Evolutionary conservation across 768 basidiomycete species (phyloP), one percentile per base, ranked within the genome.

Genomic region (Boletus tylopilopsis): DNA sequence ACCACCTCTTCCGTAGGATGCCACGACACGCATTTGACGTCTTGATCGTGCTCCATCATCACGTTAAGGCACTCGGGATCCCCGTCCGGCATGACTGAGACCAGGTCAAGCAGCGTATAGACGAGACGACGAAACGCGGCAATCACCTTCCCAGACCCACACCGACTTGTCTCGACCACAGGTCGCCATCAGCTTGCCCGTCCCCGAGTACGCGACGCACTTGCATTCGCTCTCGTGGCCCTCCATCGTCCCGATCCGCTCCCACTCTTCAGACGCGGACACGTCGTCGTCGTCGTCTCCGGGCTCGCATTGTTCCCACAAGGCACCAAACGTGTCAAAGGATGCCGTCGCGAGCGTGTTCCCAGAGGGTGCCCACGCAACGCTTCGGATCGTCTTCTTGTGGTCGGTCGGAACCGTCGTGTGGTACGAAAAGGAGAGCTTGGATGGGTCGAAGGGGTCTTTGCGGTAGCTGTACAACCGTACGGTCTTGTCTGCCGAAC

Each of bases 181-280:
- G 53, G 87, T 94, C 9, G 95, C 96, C n/a, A 99, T 74, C 22
- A 96, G 68, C 3, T 78, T 84, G 42, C 67, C 85, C n/a, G 83
- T 80, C 30, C 73, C 72, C 11, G 87, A 91, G 68, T 87, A 97
- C 4, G 82, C 87, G 0, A 94, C 88, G 47, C 85, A 78, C 73
- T 98, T 98, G 73, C 94, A 97, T 66, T 99, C 95, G 10, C 85
- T 94, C 64, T 97, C 95, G 64, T 97, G 96, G 0, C 96, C 95
- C 64, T 97, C 93, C 19, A 97, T 68, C 33, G 87, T 79, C 42
- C 84, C 85, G 53, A 85, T 78, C 60, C 90, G 94, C 60, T 96
- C 92, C 93, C 93, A 95, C 44, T 90, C 87, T 12, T 76, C 78
- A 40, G 60, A 56, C 8, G 61, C 64, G 19, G 61, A 60, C 12